These are phyloP conservation scores for Neonectria punicea DNA, from an alignment of 2,329 filamentous ascomycete species.

Conservation along the genomic window DNA sequence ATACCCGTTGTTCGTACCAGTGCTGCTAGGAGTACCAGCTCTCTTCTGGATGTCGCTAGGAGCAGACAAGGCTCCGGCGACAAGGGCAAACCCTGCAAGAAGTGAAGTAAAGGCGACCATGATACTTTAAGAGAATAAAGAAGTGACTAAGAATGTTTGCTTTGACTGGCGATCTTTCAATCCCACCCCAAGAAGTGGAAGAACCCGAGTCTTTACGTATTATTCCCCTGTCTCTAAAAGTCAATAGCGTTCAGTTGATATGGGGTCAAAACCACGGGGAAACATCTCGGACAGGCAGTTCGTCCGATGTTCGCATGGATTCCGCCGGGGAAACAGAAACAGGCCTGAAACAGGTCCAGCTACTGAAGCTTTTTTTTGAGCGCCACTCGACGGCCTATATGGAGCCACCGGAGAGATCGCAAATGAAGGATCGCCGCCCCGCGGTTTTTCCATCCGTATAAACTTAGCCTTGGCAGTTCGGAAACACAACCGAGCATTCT, in stretches of 20 bases:
- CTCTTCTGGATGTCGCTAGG: conserved; percentile 41
- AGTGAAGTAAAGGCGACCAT: conserved; percentile 43
- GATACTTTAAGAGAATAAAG: conserved; percentile 13
- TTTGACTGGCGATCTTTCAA: background rate
- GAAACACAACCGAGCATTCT: conserved; percentile 7
- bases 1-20: conserved; percentile 50
- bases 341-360: conserved; percentile 35
- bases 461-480: conserved; percentile 15
- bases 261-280: conserved; percentile 2
- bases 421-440: conserved; percentile 35
- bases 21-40: conserved; percentile 48
- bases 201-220: background rate
- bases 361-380: conserved; percentile 17
- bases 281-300: conserved; percentile 10
- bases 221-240: conserved; percentile 11
- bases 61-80: conserved; percentile 32
- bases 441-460: conserved; percentile 38
- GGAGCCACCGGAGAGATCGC: conserved; percentile 15
- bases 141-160: background rate
- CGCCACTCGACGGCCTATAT: conserved; percentile 20
- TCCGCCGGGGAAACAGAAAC: conserved; percentile 18
- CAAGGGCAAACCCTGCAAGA: conserved; percentile 39
- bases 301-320: conserved; percentile 24
- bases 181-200: background rate
- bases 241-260: conserved; percentile 8